These are phyloP conservation scores for Picochlorum sp. DNA, from an alignment of 139 green algal species.

Conservation along the genomic window DNA sequence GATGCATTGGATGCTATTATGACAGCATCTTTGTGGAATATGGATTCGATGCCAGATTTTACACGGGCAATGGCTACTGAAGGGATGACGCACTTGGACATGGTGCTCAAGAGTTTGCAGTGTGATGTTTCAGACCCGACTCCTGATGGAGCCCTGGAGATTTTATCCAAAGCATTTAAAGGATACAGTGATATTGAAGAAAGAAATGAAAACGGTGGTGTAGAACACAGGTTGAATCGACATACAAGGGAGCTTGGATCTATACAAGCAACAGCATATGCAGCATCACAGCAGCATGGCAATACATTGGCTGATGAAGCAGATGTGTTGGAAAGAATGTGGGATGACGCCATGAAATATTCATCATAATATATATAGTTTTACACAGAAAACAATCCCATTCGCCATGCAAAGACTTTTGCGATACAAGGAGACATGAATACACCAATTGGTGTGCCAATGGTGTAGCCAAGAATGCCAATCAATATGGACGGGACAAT, in stretches of 20 bases:
- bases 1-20: neutral
- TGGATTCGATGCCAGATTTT: neutral
- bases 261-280: neutral
- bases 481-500: constrained; percentile 77
- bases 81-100: neutral
- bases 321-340: neutral
- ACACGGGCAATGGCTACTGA: neutral
- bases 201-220: no score
- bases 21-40: neutral
- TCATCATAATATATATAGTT: neutral
- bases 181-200: no score
- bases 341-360: neutral
- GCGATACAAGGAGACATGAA: constrained; percentile 18
- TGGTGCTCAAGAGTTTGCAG: neutral
- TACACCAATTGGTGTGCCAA: constrained; percentile 62
- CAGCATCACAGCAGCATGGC: neutral
- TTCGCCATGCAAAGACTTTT: neutral
- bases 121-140: neutral
- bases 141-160: neutral
- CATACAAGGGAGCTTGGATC: neutral
- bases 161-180: neutral
- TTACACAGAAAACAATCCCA: neutral
- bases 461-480: constrained; percentile 77
- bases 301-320: neutral
- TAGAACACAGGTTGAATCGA: neutral